Percentiles rank a stretch among this genome's conserved stretches.
Evolutionary conservation across 1,284 basidiomycete genomes (phyloP).

Genomic region (Taiwanofungus camphoratus): DNA sequence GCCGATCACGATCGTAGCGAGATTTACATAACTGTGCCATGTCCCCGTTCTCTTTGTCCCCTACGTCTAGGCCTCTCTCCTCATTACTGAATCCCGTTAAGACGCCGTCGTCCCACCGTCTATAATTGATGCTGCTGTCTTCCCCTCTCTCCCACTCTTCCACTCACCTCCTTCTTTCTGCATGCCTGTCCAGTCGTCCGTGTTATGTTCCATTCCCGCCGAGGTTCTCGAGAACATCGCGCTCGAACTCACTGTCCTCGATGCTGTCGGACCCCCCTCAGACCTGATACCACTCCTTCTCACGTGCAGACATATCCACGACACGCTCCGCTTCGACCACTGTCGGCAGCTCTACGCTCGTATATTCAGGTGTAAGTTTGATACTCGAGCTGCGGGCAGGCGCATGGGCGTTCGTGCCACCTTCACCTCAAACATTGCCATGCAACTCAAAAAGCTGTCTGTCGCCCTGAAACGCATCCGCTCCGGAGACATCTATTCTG

Average conservation of each 20-base stretch:
- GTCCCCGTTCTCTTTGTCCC: too few species aligned
- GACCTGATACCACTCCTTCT: conserved; percentile 44
- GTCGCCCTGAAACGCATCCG: conserved; percentile 38
- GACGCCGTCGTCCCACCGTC: too few species aligned
- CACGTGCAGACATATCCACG: conserved; percentile 41
- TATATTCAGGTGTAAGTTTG: conserved; percentile 63
- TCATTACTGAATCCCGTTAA: too few species aligned
- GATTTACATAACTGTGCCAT: too few species aligned
- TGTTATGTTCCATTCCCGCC: conserved; percentile 43
- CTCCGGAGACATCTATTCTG: conserved; percentile 29
- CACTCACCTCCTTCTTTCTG: too few species aligned
- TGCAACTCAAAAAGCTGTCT: conserved; percentile 43
- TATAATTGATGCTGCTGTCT: too few species aligned
- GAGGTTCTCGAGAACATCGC: conserved; percentile 59
- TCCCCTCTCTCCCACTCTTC: too few species aligned
- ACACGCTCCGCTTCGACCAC: conserved; percentile 33
- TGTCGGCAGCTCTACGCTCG: conserved; percentile 56
- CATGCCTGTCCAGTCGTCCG: too few species aligned
- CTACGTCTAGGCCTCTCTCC: too few species aligned
- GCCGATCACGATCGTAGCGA: too few species aligned
- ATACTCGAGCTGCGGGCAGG: conserved; percentile 47
- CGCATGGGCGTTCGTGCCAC: conserved; percentile 39
- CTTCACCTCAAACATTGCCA: conserved; percentile 36
- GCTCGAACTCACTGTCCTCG: conserved; percentile 37
- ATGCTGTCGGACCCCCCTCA: conserved; percentile 33